Evolutionary conservation across 2,329 filamentous ascomycete species (phyloP), one percentile per base, ranked within the genome.

Genomic region (Scleromitrula shiraiana): DNA sequence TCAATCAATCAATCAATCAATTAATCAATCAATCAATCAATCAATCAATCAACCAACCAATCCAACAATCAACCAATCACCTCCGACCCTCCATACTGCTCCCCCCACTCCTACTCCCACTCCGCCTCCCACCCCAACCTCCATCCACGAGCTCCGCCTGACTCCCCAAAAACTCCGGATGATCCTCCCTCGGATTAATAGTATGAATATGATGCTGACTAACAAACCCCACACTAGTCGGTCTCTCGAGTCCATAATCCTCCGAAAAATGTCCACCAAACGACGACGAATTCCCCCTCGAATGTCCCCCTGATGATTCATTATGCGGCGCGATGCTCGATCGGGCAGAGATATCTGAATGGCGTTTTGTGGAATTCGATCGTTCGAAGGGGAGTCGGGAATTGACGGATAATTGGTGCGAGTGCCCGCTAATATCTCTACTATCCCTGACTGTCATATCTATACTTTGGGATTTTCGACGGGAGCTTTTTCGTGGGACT

Each of bases 401-500:
- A 19, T 66, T 58, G 2, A 63, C 10, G 1, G 56, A 59, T 12
- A 33, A 38, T 38, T 59, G 51, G 20, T 51, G 40, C 7, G 43
- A 51, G 37, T 62, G 53, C 12, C 52, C 43, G 12, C 39, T 39
- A 5, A 51, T 44, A n/a, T 51, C 53, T 5, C 51, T 38, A 4
- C 49, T 19, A 7, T 38, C 43, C 1, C 50, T 39, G 15, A 41
- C 29, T 22, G 52, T 53, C 10, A 61, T 32, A 41, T 60, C 59
- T 10, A 56, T 50, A 27, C 50, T 59, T 41, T 62, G 57, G 4
- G 62, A 63, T 40, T 58, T 57, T 32, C 83, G 75, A 61, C 80
- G 81, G 0, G 85, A 89, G 62, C 83, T 88, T 66, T 83, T 88
- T 24, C 85, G 75, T 2, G 86, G 85, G 26, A 89, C 75, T 7